Percentiles rank a stretch among this genome's conserved stretches.
Evolutionary conservation across 768 basidiomycete species (phyloP).

Genomic region (Ephemerocybe angulata): DNA sequence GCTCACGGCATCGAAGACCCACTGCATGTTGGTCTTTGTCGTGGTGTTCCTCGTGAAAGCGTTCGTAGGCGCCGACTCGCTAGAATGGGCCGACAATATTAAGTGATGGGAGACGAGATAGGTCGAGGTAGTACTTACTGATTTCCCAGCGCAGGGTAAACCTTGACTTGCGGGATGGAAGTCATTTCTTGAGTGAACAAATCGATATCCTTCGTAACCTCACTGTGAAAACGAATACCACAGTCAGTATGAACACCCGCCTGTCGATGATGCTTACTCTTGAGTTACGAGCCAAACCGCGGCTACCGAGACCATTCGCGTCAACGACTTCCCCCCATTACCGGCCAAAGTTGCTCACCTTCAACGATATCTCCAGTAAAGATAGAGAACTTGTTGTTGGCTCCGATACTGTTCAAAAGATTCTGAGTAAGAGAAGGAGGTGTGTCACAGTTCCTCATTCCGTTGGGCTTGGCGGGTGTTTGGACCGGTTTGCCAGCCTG

Average conservation of each 20-base stretch:
- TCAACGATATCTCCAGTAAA: slow-evolving; percentile 68
- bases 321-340: not conserved
- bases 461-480: slow-evolving; percentile 46
- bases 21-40: slow-evolving; percentile 39
- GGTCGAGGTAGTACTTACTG: slow-evolving; percentile 41
- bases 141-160: slow-evolving; percentile 52
- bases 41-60: slow-evolving; percentile 51
- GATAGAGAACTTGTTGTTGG: slow-evolving; percentile 45
- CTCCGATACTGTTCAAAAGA: slow-evolving; percentile 40
- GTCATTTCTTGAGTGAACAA: slow-evolving; percentile 45
- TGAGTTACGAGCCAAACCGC: slow-evolving; percentile 48
- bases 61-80: slow-evolving; percentile 58
- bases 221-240: slow-evolving; percentile 23
- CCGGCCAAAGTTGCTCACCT: slow-evolving; percentile 30
- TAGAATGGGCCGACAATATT: no score
- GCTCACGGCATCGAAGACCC: slow-evolving; percentile 53
- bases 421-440: slow-evolving; percentile 41
- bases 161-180: slow-evolving; percentile 34
- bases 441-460: slow-evolving; percentile 50
- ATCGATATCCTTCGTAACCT: slow-evolving; percentile 42
- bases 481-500: slow-evolving; percentile 29
- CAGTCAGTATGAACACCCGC: not conserved
- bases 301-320: slow-evolving; percentile 24
- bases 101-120: no score
- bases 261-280: slow-evolving; percentile 15